Conservation (phyloP, 2,329 filamentous ascomycete species). For the Pseudomassariella vexata region DNA sequence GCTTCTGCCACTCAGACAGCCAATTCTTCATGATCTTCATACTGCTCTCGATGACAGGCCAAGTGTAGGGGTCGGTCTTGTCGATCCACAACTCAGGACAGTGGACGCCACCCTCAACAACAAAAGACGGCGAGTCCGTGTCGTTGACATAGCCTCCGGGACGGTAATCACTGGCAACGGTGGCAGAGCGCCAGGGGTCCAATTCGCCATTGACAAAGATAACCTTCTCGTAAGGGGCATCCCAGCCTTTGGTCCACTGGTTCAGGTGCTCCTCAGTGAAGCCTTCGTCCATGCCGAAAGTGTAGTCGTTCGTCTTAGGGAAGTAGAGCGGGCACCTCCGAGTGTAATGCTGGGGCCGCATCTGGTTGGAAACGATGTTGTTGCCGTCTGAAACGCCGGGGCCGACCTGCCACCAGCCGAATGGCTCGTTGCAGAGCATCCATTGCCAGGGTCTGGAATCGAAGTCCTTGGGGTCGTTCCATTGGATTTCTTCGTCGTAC, state of each 20-base stretch:
- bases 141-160: constrained; percentile 10
- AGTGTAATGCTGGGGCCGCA: constrained; percentile 21
- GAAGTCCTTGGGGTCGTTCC: constrained; percentile 32
- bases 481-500: constrained; percentile 25
- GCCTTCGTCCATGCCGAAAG: constrained; percentile 9
- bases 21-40: constrained; percentile 12
- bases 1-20: constrained; percentile 9
- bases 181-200: constrained; percentile 20
- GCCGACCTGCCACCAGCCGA: constrained; percentile 21
- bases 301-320: constrained; percentile 25
- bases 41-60: constrained; percentile 7
- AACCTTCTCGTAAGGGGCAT: constrained; percentile 16
- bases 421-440: constrained; percentile 41
- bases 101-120: constrained; percentile 12
- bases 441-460: constrained; percentile 36
- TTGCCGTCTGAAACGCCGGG: constrained; percentile 25
- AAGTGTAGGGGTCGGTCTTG: constrained; percentile 2
- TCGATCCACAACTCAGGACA: constrained; percentile 10
- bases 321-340: constrained; percentile 32
- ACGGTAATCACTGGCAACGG: constrained; percentile 10
- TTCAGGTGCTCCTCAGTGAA: constrained; percentile 13
- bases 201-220: constrained; percentile 24
- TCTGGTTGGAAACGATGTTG: constrained; percentile 11
- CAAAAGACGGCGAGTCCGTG: constrained; percentile 8
- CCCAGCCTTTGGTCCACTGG: constrained; percentile 20